Evolutionary conservation across 2,329 filamentous ascomycete species (phyloP).

Genomic region (Capronia americana): DNA sequence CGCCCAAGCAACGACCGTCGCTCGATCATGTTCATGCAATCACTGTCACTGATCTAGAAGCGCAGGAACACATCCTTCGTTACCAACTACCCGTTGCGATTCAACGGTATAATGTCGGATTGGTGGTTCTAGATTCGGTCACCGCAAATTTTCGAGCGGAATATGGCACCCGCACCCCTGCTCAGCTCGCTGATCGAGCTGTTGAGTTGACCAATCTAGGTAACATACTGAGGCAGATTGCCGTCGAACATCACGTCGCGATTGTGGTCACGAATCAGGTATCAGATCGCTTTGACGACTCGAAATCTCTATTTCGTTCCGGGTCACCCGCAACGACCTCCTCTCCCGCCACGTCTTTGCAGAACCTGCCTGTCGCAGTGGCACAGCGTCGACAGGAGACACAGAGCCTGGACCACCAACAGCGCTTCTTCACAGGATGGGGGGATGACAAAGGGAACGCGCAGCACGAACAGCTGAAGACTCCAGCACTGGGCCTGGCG

Average conservation of each 20-base stretch:
- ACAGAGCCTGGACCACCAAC: conserved; percentile 83
- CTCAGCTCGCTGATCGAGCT: conserved; percentile 73
- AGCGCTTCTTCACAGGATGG: conserved; percentile 96
- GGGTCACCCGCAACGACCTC: conserved; percentile 27
- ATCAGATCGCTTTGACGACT: conserved; percentile 75
- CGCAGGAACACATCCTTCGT: conserved; percentile 90
- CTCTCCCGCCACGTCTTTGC: conserved; percentile 26
- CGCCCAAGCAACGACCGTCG: conserved; percentile 60
- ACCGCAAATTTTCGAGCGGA: conserved; percentile 96
- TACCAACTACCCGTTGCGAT: conserved; percentile 92
- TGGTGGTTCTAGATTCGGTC: conserved; percentile 88
- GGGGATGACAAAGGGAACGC: conserved; percentile 64
- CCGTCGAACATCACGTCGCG: conserved; percentile 74
- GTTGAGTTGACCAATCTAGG: conserved; percentile 78
- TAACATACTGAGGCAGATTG: conserved; percentile 75
- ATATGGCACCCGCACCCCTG: conserved; percentile 54
- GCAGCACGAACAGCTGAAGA: conserved; percentile 64
- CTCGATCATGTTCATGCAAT: conserved; percentile 80
- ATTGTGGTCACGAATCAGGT: conserved; percentile 96
- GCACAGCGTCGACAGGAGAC: conserved; percentile 53
- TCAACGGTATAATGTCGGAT: conserved; percentile 74
- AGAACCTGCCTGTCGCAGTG: conserved; percentile 8
- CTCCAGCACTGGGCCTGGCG: conserved; percentile 82
- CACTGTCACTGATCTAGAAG: conserved; percentile 85
- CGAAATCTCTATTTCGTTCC: conserved; percentile 22